Conservation (phyloP, 1,139 yeast species). For the Dujonia santamariae region DNA sequence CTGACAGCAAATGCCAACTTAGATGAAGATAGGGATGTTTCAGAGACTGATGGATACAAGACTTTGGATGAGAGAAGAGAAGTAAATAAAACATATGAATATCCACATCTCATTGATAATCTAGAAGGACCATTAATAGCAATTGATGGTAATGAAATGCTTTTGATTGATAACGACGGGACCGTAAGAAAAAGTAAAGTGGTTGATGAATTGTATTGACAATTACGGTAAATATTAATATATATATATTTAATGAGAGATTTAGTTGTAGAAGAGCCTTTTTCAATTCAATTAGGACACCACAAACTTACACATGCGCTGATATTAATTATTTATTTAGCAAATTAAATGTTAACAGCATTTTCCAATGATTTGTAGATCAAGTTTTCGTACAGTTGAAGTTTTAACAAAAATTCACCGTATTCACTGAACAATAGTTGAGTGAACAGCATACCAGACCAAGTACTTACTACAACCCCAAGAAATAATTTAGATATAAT, state of each 20-base stretch:
- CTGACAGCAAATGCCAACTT: slow-evolving; percentile 6
- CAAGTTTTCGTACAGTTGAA: neutral
- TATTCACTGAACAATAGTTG: neutral
- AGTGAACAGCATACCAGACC: neutral
- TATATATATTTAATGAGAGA: neutral
- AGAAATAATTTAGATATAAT: slow-evolving; percentile 2
- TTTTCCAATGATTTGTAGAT: neutral
- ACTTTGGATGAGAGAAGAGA: slow-evolving; percentile 73
- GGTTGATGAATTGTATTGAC: slow-evolving; percentile 42
- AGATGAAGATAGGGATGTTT: slow-evolving; percentile 9
- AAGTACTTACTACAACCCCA: neutral
- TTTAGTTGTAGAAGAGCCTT: neutral
- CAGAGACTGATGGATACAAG: slow-evolving; percentile 12
- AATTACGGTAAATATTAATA: neutral
- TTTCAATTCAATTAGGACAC: neutral
- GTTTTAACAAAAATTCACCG: slow-evolving; percentile 1
- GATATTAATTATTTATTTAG: neutral
- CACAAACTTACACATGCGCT: too few species aligned
- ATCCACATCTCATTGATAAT: slow-evolving; percentile 65
- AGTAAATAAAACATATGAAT: slow-evolving; percentile 64
- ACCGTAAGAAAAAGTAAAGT: slow-evolving; percentile 45
- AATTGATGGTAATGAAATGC: slow-evolving; percentile 59
- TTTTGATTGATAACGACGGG: slow-evolving; percentile 61
- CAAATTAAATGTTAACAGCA: neutral
- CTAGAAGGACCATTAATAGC: slow-evolving; percentile 83